Percentiles rank a stretch among this genome's conserved stretches.
Evolutionary conservation across 495 filamentous ascomycete species (phyloP).

Genomic region (Penicillium waksmanii): DNA sequence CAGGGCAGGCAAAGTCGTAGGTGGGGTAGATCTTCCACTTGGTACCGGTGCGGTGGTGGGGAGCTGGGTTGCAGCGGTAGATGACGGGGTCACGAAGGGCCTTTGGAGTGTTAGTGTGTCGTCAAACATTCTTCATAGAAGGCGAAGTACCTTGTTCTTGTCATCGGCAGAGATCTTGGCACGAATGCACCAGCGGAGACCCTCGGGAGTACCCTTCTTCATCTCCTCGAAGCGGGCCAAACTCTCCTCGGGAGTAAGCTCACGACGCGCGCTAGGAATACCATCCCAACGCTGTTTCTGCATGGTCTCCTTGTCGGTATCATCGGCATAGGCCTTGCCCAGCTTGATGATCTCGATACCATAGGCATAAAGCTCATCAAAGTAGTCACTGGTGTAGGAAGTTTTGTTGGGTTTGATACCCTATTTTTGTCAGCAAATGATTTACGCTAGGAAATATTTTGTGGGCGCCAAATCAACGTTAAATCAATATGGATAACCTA

Average conservation of each 20-base stretch:
- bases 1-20: conserved; percentile 92
- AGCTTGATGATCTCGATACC: conserved; percentile 78
- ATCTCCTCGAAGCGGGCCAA: conserved; percentile 83
- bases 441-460: neutral
- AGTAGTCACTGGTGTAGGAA: conserved; percentile 88
- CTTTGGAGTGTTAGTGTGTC: conserved; percentile 10
- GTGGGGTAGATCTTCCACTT: conserved; percentile 96
- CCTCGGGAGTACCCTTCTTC: conserved; percentile 78
- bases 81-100: conserved; percentile 91
- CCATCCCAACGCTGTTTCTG: conserved; percentile 75
- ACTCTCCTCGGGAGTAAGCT: conserved; percentile 78
- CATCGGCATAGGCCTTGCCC: conserved; percentile 87
- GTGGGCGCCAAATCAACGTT: too few species aligned
- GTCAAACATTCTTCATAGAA: neutral
- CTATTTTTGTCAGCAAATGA: neutral
- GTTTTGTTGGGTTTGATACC: conserved; percentile 80
- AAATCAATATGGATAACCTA: neutral
- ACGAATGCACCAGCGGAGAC: conserved; percentile 79
- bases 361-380: conserved; percentile 81
- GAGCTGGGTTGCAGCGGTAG: conserved; percentile 79
- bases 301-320: conserved; percentile 89
- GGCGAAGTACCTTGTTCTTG: conserved; percentile 63
- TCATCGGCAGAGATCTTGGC: conserved; percentile 85
- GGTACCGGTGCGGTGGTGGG: conserved; percentile 86
- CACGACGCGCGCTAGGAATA: conserved; percentile 73